Percentiles rank a stretch among this genome's conserved stretches.
Conservation (phyloP, 768 basidiomycete genomes). For the Phylloporus scabripes region DNA sequence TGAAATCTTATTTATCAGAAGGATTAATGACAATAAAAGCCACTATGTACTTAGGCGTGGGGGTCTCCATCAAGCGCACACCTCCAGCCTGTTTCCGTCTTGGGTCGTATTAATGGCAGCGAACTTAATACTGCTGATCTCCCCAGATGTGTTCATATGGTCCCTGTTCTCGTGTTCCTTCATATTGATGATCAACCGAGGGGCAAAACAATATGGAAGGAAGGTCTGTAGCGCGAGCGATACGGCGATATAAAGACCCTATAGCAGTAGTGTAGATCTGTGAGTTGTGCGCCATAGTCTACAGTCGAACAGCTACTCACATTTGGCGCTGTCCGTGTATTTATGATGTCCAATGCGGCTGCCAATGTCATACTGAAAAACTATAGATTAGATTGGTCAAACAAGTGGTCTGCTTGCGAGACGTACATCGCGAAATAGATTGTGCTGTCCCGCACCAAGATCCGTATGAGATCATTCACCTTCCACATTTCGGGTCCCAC, state of each 20-base stretch:
- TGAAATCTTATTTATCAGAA: no score
- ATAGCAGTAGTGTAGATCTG: background rate
- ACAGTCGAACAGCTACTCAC: conserved; percentile 1
- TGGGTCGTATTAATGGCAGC: background rate
- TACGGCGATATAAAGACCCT: conserved; percentile 8
- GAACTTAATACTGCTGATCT: background rate
- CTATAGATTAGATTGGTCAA: background rate
- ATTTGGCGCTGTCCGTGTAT: background rate
- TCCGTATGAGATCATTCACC: conserved; percentile 7
- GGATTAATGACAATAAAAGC: no score
- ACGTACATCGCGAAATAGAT: conserved; percentile 19
- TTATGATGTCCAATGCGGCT: conserved; percentile 4
- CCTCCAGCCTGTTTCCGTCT: background rate
- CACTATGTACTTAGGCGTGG: no score
- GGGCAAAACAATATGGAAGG: conserved; percentile 15
- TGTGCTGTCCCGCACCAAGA: conserved; percentile 16
- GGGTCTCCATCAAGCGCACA: background rate
- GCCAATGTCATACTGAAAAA: conserved; percentile 4
- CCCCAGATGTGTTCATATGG: conserved; percentile 1
- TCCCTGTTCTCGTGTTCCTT: conserved; percentile 9
- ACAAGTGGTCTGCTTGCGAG: background rate
- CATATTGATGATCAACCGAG: conserved; percentile 16
- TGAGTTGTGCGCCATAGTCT: no score
- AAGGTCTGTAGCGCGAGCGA: conserved; percentile 14
- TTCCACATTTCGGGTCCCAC: background rate